Evolutionary conservation across 805 yeast genomes (phyloP).

Genomic region (Wickerhamiella parazyma): DNA sequence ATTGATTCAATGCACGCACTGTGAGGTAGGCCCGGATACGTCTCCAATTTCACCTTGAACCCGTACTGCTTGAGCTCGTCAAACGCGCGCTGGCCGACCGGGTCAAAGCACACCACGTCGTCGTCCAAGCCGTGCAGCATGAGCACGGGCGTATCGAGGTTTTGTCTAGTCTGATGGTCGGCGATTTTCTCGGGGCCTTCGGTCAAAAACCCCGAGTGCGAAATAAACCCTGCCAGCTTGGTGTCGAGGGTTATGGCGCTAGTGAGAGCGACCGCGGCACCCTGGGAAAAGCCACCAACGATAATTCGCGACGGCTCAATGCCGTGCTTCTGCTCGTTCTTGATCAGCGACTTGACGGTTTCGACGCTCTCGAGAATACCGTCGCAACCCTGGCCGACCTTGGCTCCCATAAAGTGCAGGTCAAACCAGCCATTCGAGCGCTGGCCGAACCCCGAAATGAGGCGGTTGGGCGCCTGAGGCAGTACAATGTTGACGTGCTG

Average conservation of each 20-base stretch:
- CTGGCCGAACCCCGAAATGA: slow-evolving; percentile 53
- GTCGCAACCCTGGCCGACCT: slow-evolving; percentile 21
- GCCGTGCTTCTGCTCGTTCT: slow-evolving; percentile 25
- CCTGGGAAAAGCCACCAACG: slow-evolving; percentile 95
- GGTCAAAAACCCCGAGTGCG: slow-evolving; percentile 62
- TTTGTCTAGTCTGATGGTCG: slow-evolving; percentile 24
- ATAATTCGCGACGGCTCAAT: slow-evolving; percentile 40
- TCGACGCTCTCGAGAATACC: slow-evolving; percentile 28
- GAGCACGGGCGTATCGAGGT: slow-evolving; percentile 62
- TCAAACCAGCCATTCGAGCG: slow-evolving; percentile 83
- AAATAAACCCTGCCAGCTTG: slow-evolving; percentile 66
- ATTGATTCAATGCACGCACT: slow-evolving; percentile 56
- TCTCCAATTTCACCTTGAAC: slow-evolving; percentile 33
- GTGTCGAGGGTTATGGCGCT: slow-evolving; percentile 21
- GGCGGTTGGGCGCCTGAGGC: slow-evolving; percentile 74
- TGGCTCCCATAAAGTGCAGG: slow-evolving; percentile 29
- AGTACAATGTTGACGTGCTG: slow-evolving; percentile 59
- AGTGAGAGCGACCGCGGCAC: slow-evolving; percentile 59
- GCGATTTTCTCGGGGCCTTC: slow-evolving; percentile 14
- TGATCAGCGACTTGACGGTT: slow-evolving; percentile 22
- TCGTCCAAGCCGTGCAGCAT: slow-evolving; percentile 81
- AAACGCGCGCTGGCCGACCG: slow-evolving; percentile 33
- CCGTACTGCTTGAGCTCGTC: slow-evolving; percentile 34
- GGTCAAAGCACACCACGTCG: slow-evolving; percentile 39
- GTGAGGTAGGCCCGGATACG: slow-evolving; percentile 56